phyloP scores from a whole-genome alignment of 2,329 filamentous ascomycete genomes.

The Cyphellophora europaea region DNA sequence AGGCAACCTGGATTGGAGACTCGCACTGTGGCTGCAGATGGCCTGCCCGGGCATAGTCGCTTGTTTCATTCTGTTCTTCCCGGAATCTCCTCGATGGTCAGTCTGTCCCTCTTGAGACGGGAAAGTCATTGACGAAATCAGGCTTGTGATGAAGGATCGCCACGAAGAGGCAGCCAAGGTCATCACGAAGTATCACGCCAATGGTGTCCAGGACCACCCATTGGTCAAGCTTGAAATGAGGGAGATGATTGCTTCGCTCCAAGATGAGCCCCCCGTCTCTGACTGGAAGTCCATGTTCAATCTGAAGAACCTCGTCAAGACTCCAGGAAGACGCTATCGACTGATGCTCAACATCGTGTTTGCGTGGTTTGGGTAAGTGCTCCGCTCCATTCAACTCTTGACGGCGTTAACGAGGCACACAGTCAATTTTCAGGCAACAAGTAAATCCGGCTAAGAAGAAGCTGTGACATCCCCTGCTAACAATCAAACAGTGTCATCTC shows the following conservation, averaged over 20 bases:
- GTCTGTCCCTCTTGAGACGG: neutral
- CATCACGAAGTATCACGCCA: slow-evolving; percentile 50
- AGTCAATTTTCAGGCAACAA: too few species aligned
- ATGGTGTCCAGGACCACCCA: slow-evolving; percentile 27
- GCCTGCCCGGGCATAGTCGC: slow-evolving; percentile 37
- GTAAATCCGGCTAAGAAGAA: too few species aligned
- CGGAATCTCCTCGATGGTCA: slow-evolving; percentile 35
- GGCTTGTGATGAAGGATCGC: slow-evolving; percentile 51
- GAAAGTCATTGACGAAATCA: slow-evolving; percentile 34
- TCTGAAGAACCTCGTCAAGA: slow-evolving; percentile 26
- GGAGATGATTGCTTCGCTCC: slow-evolving; percentile 23
- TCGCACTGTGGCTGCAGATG: slow-evolving; percentile 47
- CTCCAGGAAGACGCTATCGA: slow-evolving; percentile 38
- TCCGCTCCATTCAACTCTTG: slow-evolving; percentile 30
- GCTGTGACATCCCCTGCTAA: too few species aligned
- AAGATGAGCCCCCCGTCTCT: slow-evolving; percentile 7
- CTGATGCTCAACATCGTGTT: slow-evolving; percentile 39
- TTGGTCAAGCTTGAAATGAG: slow-evolving; percentile 23
- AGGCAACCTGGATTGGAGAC: slow-evolving; percentile 41
- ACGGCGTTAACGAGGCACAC: slow-evolving; percentile 17
- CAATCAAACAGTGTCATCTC: neutral
- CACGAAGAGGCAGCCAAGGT: slow-evolving; percentile 47
- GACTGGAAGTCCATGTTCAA: slow-evolving; percentile 28
- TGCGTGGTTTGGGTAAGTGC: slow-evolving; percentile 25
- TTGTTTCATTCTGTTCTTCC: slow-evolving; percentile 42